Percentiles rank a stretch among this genome's conserved stretches.
Conservation (phyloP, 805 yeast genomes). For the Maudiozyma turicensis region DNA sequence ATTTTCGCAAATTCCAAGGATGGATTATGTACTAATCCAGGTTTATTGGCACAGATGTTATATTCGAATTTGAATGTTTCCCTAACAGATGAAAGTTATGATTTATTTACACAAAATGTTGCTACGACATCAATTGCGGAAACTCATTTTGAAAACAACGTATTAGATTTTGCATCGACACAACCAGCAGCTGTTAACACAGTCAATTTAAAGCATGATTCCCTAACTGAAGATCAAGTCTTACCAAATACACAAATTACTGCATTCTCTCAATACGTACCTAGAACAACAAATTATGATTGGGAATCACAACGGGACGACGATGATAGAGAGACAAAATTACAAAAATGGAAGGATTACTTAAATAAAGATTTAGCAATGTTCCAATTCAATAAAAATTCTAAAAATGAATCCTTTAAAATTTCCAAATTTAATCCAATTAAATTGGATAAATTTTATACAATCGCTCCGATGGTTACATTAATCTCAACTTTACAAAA, state of each 20-base stretch:
- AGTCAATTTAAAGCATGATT: slow-evolving; percentile 30
- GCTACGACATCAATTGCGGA: no score
- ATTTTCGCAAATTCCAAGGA: slow-evolving; percentile 33
- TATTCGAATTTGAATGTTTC: slow-evolving; percentile 45
- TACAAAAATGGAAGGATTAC: slow-evolving; percentile 18
- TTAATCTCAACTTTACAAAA: slow-evolving; percentile 25
- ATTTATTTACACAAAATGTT: slow-evolving; percentile 8
- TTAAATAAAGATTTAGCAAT: slow-evolving; percentile 21
- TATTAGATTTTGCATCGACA: slow-evolving; percentile 25
- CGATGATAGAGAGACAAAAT: slow-evolving; percentile 4
- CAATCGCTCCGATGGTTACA: slow-evolving; percentile 18
- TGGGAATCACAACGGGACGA: neutral
- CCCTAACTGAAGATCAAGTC: slow-evolving; percentile 1
- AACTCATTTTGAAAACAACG: neutral
- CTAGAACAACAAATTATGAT: neutral
- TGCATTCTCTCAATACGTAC: slow-evolving; percentile 8
- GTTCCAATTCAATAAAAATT: slow-evolving; percentile 15
- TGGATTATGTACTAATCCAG: slow-evolving; percentile 47
- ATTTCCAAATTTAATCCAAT: slow-evolving; percentile 15
- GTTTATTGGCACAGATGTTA: slow-evolving; percentile 40
- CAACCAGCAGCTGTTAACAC: slow-evolving; percentile 37
- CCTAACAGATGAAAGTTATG: slow-evolving; percentile 39
- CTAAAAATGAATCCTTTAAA: slow-evolving; percentile 1
- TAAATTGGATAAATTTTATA: slow-evolving; percentile 25
- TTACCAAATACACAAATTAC: slow-evolving; percentile 16